Percentiles rank a stretch among this genome's conserved stretches.
Conservation (phyloP, 371 early-diverging fungal species). For the Smittium culicis region DNA sequence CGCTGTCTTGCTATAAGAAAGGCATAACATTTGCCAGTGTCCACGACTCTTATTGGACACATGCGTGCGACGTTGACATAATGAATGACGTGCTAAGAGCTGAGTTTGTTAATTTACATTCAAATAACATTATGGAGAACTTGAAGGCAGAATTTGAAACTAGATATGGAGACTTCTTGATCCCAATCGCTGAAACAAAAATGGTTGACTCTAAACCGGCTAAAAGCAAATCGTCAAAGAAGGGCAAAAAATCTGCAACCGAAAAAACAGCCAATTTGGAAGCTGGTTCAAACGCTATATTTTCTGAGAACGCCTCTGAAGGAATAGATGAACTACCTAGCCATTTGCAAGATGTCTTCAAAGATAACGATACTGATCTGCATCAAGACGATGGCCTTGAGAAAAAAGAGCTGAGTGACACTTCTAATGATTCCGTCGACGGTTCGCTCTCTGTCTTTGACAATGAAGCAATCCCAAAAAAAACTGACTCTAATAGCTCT, state of each 20-base stretch:
- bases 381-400: neutral
- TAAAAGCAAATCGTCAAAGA: neutral
- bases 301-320: conserved; percentile 7
- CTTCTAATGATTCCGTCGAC: neutral
- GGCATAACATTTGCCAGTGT: conserved; percentile 82
- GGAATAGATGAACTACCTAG: neutral
- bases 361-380: conserved; percentile 8
- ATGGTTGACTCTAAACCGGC: neutral
- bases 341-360: neutral
- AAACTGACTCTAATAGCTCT: neutral
- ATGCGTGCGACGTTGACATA: conserved; percentile 75
- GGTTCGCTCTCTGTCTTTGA: conserved; percentile 13
- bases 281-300: neutral
- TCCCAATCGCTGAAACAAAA: conserved; percentile 34
- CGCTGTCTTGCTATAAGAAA: conserved; percentile 64
- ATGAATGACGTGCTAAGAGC: conserved; percentile 80
- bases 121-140: conserved; percentile 67
- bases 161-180: conserved; percentile 59
- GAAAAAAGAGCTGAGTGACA: conserved; percentile 10
- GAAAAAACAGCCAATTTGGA: neutral
- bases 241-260: neutral
- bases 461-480: conserved; percentile 1
- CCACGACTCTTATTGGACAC: conserved; percentile 98
- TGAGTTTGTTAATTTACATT: conserved; percentile 78
- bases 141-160: conserved; percentile 68